A percentile compares a stretch with the other conserved stretches of the same genome.
These are phyloP conservation scores for Suillus alpinus DNA, from an alignment of 768 basidiomycete species.

Conservation along the genomic window DNA sequence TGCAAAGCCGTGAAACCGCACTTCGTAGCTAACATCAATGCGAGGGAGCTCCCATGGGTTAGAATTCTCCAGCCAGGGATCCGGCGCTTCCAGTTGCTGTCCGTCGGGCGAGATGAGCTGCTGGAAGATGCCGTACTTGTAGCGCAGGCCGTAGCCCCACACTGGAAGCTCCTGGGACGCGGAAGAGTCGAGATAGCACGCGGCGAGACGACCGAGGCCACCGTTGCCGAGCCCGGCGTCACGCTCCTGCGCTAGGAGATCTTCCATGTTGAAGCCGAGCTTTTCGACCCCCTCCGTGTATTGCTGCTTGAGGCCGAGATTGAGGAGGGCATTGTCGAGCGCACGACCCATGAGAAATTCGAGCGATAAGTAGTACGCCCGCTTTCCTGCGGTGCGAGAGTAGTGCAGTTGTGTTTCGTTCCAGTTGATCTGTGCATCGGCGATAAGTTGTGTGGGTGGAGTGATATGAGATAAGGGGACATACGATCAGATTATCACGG, in stretches of 20 bases:
- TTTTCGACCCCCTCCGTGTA: conserved; percentile 65
- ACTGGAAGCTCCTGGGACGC: conserved; percentile 88
- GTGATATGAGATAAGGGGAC: conserved; percentile 15
- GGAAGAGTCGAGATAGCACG: conserved; percentile 95
- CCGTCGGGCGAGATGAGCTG: conserved; percentile 84
- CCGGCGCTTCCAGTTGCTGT: conserved; percentile 84
- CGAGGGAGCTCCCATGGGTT: conserved; percentile 90
- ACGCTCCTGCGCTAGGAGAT: conserved; percentile 82
- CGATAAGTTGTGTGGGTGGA: conserved; percentile 1
- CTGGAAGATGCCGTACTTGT: conserved; percentile 96
- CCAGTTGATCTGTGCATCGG: conserved; percentile 66
- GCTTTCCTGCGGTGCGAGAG: conserved; percentile 81
- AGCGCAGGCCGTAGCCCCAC: conserved; percentile 94
- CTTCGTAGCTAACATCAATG: conserved; percentile 78
- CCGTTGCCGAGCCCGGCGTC: conserved; percentile 96
- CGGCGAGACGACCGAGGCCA: conserved; percentile 92
- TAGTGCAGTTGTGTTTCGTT: conserved; percentile 76
- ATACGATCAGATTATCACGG: conserved; percentile 82
- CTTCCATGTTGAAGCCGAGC: conserved; percentile 90
- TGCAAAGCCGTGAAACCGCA: conserved; percentile 87
- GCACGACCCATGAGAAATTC: conserved; percentile 89
- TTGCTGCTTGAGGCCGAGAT: conserved; percentile 78
- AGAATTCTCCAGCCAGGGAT: conserved; percentile 87
- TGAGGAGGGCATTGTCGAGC: conserved; percentile 80
- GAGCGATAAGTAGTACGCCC: conserved; percentile 93